Conservation (phyloP, 2,329 filamentous ascomycete genomes). For the Ophiognomonia clavigignenti-juglandacearum region DNA sequence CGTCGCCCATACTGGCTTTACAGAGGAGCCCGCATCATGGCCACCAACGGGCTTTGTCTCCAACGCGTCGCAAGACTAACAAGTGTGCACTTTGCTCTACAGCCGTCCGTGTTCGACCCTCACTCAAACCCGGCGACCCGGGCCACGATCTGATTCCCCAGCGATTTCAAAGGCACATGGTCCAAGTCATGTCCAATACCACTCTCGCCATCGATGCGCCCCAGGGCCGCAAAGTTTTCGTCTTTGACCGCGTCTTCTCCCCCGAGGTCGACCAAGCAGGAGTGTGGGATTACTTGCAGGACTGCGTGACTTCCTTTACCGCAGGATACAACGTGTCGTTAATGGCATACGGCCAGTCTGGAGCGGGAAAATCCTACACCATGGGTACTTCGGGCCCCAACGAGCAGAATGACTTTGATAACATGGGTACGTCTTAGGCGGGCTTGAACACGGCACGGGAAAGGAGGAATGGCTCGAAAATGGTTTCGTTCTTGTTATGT, state of each 20-base stretch:
- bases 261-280: slow-evolving; percentile 81
- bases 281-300: slow-evolving; percentile 88
- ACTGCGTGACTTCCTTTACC: slow-evolving; percentile 84
- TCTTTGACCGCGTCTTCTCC: slow-evolving; percentile 92
- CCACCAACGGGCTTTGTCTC: not conserved
- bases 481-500: not conserved
- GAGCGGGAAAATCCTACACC: slow-evolving; percentile 95
- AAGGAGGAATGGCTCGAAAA: not conserved
- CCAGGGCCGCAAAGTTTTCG: slow-evolving; percentile 89
- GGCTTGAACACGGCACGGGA: not conserved
- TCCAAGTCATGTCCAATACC: slow-evolving; percentile 81
- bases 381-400: slow-evolving; percentile 91
- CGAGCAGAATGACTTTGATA: slow-evolving; percentile 65
- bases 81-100: slow-evolving; percentile 14
- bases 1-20: no score
- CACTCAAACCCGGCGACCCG: slow-evolving; percentile 76
- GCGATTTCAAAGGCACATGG: slow-evolving; percentile 88
- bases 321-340: slow-evolving; percentile 99
- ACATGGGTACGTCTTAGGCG: slow-evolving; percentile 64
- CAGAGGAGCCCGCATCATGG: no score
- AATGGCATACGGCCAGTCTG: slow-evolving; percentile 94
- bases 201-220: slow-evolving; percentile 85
- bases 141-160: slow-evolving; percentile 94
- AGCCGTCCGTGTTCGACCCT: slow-evolving; percentile 92
- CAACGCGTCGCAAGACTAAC: slow-evolving; percentile 13